phyloP scores from a whole-genome alignment of 805 yeast species.

The Wickerhamiella nectarea region DNA sequence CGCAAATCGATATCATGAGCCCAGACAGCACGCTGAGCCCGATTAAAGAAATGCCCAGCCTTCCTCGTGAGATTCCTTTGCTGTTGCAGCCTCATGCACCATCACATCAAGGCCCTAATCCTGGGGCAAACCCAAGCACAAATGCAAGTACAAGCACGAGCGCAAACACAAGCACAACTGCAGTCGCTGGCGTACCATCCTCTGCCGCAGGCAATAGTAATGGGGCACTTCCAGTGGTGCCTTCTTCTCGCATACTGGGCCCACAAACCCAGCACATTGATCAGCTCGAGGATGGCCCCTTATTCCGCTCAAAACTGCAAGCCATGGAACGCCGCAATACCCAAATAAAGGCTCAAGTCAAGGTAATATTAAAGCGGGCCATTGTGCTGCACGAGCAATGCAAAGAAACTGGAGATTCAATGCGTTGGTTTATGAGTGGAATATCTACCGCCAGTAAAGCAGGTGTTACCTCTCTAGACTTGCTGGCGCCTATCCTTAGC shows the following conservation, averaged over 20 bases:
- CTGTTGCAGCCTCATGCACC: background rate
- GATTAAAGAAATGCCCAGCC: slow-evolving; percentile 5
- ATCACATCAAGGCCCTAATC: too few species aligned
- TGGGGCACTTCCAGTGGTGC: background rate
- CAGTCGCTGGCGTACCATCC: too few species aligned
- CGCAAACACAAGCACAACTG: too few species aligned
- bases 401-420: slow-evolving; percentile 25
- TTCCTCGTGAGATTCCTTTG: background rate
- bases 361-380: slow-evolving; percentile 28
- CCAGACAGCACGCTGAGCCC: slow-evolving; percentile 10
- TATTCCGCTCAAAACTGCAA: slow-evolving; percentile 30
- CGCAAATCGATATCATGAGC: slow-evolving; percentile 4
- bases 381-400: slow-evolving; percentile 24
- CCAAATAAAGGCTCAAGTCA: slow-evolving; percentile 25
- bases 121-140: too few species aligned
- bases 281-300: slow-evolving; percentile 34
- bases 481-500: slow-evolving; percentile 23
- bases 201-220: background rate
- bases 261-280: slow-evolving; percentile 15
- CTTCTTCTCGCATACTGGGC: background rate
- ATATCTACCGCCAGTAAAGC: slow-evolving; percentile 24
- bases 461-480: slow-evolving; percentile 24
- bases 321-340: slow-evolving; percentile 28
- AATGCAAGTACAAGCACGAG: too few species aligned
- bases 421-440: slow-evolving; percentile 23